Percentiles rank a stretch among this genome's conserved stretches.
Evolutionary conservation across 2,329 filamentous ascomycete genomes (phyloP).

Genomic region (Epichloe festucae): DNA sequence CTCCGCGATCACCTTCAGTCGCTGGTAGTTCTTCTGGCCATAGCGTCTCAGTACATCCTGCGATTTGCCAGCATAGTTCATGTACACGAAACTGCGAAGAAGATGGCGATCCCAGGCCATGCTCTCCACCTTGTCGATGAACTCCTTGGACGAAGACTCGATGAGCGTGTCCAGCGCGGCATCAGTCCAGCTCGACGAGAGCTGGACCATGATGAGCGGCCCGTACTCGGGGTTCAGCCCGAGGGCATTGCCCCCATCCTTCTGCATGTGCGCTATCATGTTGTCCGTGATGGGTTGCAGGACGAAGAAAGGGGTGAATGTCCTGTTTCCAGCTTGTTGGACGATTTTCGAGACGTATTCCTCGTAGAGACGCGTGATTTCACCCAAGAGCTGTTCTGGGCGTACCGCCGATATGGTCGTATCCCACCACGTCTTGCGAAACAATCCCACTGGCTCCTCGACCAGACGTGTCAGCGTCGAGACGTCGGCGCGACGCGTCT

Average conservation of each 20-base stretch:
- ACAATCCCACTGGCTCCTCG: constrained; percentile 11
- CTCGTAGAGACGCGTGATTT: not conserved
- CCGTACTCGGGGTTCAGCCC: constrained; percentile 15
- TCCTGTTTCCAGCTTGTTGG: not conserved
- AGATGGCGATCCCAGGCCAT: constrained; percentile 17
- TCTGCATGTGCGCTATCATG: constrained; percentile 20
- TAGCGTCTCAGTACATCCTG: constrained; percentile 29
- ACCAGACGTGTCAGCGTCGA: constrained; percentile 11
- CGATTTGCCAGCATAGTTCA: constrained; percentile 31
- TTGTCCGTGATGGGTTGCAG: constrained; percentile 29
- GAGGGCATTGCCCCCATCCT: constrained; percentile 21
- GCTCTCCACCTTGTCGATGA: constrained; percentile 15
- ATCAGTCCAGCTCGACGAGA: not conserved
- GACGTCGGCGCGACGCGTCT: constrained; percentile 9
- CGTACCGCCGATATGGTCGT: not conserved
- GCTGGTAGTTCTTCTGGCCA: constrained; percentile 23
- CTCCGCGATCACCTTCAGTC: constrained; percentile 16
- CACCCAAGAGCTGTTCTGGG: not conserved
- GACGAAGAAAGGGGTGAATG: constrained; percentile 14
- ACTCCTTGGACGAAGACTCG: constrained; percentile 20
- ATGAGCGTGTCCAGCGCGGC: not conserved
- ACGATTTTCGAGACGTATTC: not conserved
- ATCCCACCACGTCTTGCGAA: constrained; percentile 9
- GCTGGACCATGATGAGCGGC: constrained; percentile 8
- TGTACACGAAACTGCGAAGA: constrained; percentile 26